Evolutionary conservation across 108 stramenopile species (phyloP), one percentile per base, ranked within the genome.

Genomic region (Nannochloropsis gaditana): DNA sequence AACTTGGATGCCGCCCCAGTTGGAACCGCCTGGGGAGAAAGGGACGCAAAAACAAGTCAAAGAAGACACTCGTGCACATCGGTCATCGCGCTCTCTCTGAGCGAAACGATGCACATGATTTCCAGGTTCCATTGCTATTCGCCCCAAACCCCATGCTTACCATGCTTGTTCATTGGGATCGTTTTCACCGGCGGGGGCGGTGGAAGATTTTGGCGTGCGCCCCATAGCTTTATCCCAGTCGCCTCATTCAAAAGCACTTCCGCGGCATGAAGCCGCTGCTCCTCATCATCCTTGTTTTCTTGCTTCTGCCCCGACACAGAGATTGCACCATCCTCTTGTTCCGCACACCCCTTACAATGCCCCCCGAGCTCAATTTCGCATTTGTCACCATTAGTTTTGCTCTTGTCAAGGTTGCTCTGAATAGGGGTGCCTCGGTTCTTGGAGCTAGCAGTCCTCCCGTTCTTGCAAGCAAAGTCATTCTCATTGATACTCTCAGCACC

Each of bases 1-100:
- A n/a, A 73, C 59, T 73, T 73, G 59, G 59, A 73, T 73, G 59
- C 59, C 59, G 2, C 59, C 59, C 59, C 59, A 73, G 59, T 73
- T 73, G 8, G 59, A 73, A n/a, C 59, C 59, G 59, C 59, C 59
- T 73, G 59, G 59, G n/a, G 59, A n/a, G 19, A 8, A 8, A 6
- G 59, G 59, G n/a, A n/a, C n/a, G 59, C 31, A 31, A 31, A 31
- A 31, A 31, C 31, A 31, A 31, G 31, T 31, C 31, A 31, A 31
- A 31, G 31, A 31, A 31, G 31, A 31, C 31, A 31, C 31, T 31
- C 31, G 31, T 31, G 31, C 31, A 31, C 31, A 31, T 31, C 31
- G 31, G 31, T 31, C 31, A 31, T 31, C 31, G 31, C 31, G 31
- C 31, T 31, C 31, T 31, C 31, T 31, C 31, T 31, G 31, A 31